Percentiles rank a stretch among this genome's conserved stretches.
Conservation (phyloP, 2,329 filamentous ascomycete species). For the Onygena corvina region DNA sequence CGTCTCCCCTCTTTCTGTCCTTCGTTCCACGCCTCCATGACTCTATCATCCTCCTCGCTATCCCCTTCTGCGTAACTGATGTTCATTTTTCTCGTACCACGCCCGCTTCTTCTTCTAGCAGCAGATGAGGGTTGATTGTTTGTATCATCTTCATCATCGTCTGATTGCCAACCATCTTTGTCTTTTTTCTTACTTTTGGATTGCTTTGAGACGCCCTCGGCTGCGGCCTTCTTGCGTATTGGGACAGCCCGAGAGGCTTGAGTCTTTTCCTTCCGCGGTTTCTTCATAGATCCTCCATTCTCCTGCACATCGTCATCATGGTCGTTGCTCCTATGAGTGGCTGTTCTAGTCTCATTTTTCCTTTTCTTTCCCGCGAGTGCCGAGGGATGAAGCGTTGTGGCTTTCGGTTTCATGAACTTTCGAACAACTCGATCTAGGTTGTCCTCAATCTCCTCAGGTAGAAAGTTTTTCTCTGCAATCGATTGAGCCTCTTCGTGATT, state of each 20-base stretch:
- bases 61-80: conserved; percentile 36
- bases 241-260: conserved; percentile 17
- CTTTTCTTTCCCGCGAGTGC: conserved; percentile 29
- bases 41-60: conserved; percentile 34
- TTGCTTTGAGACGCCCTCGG: conserved; percentile 15
- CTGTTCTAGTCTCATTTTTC: conserved; percentile 27
- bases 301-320: conserved; percentile 19
- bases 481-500: conserved; percentile 69
- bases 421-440: conserved; percentile 66
- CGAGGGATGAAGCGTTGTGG: conserved; percentile 15
- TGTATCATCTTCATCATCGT: conserved; percentile 33
- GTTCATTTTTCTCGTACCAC: conserved; percentile 24
- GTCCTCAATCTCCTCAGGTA: conserved; percentile 65
- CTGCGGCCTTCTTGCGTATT: conserved; percentile 26
- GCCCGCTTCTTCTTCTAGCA: conserved; percentile 31
- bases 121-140: conserved; percentile 27
- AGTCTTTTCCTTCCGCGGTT: conserved; percentile 20
- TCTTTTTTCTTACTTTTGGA: conserved; percentile 28
- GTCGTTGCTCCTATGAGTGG: conserved; percentile 19
- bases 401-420: conserved; percentile 50
- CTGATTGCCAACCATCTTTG: conserved; percentile 32
- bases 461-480: conserved; percentile 74
- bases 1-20: conserved; percentile 21
- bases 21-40: conserved; percentile 31
- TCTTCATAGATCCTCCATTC: conserved; percentile 9